Evolutionary conservation across 768 basidiomycete species (phyloP), one percentile per base, ranked within the genome.

Genomic region (Tricholoma sp.): DNA sequence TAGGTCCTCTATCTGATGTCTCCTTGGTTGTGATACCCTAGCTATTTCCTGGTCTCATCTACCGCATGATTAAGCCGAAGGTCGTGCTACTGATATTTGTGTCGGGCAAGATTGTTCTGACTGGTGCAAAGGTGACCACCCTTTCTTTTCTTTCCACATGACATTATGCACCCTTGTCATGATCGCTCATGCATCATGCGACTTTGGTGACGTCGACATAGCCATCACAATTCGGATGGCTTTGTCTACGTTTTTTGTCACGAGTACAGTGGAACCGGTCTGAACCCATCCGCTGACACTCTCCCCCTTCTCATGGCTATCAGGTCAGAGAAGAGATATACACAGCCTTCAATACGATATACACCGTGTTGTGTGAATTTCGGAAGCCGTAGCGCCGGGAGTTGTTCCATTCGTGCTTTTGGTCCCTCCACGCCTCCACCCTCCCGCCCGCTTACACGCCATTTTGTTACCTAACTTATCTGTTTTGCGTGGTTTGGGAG

Each of bases 11-110:
- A 21, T 49, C 9, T 24, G 22, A 54, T 8, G 57, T 22, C 52
- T 54, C 50, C 58, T 54, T 35, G 29, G n/a, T 57, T 29, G 4
- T n/a, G n/a, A n/a, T n/a, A n/a, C n/a, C n/a, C 22, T 57, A 98
- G 96, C 77, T 98, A 56, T 98, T 99, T 87, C 96, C 97, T 54
- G 96, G 97, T 67, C 82, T 99, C 46, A 98, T 99, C 71, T 98
- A 99, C 69, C 91, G 96, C 64, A 98, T 98, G 97, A 90, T 98
- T 76, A 97, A 98, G 73, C 97, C 97, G 6, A 99, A 99, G 76
- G 97, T 99, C 61, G 97, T 99, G 39, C 77, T 99, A 41, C 81
- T 99, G 52, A 98, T 99, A 67, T 99, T 99, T 75, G 97, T 98
- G 11, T 98, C 95, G 22, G 97, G 97, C 31, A 99, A 98, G 80